A percentile compares a stretch with the other conserved stretches of the same genome.
These are phyloP conservation scores for Blepharisma undulans DNA, from an alignment of 169 alveolate species.

Conservation along the genomic window DNA sequence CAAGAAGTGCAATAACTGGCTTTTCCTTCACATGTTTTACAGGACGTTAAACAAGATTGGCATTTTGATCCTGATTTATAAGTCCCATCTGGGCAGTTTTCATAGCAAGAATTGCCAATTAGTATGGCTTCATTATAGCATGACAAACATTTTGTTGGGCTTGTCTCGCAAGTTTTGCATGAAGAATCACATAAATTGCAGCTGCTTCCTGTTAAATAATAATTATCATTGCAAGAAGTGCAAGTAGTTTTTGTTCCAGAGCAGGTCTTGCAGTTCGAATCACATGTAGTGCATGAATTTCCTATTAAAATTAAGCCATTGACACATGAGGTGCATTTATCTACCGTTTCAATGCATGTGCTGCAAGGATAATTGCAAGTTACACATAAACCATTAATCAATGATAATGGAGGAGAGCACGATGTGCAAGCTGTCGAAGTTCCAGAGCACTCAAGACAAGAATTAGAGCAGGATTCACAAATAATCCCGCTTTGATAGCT, in stretches of 20 bases:
- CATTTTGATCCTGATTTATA: neutral
- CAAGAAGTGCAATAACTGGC: constrained; percentile 11
- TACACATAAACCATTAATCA: neutral
- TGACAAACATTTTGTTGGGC: constrained; percentile 3
- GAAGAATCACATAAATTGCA: neutral
- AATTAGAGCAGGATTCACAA: neutral
- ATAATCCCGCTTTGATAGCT: constrained; percentile 3
- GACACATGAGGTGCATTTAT: constrained; percentile 9
- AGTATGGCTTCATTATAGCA: neutral
- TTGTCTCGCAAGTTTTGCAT: constrained; percentile 24
- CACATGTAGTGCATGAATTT: neutral
- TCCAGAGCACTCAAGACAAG: neutral
- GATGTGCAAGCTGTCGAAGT: neutral
- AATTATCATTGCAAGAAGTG: constrained; percentile 16
- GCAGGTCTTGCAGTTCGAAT: constrained; percentile 26
- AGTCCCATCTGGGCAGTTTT: neutral
- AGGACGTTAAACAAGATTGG: neutral
- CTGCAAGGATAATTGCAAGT: neutral
- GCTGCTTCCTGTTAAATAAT: neutral
- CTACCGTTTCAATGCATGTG: neutral
- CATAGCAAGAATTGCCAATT: neutral
- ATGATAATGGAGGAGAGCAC: neutral
- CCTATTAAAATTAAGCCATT: neutral
- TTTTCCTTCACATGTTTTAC: neutral
- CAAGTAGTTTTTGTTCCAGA: neutral